These are phyloP conservation scores for Ambrosia artemisiifolia DNA, from an alignment of 129 eudicot genomes.

Conservation along the genomic window DNA sequence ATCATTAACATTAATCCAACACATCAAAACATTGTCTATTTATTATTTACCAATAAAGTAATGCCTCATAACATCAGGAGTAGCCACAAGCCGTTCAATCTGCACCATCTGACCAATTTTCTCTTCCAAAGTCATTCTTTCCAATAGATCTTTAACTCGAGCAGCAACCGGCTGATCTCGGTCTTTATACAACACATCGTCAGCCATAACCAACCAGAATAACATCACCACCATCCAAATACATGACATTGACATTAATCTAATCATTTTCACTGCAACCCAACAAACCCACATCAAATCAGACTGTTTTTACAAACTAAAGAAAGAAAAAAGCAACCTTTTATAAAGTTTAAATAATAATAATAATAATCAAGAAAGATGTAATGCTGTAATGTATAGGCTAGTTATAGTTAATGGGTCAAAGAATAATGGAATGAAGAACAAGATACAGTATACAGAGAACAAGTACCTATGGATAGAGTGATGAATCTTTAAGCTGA, in stretches of 20 bases:
- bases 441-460: not conserved
- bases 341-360: too few relatives aligned
- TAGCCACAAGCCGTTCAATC: conserved; percentile 47
- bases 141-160: conserved; percentile 46
- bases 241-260: conserved; percentile 6
- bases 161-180: conserved; percentile 43
- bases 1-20: not conserved
- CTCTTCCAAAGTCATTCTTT: conserved; percentile 53
- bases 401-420: not conserved
- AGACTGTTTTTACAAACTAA: not conserved
- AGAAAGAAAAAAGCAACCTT: not conserved
- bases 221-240: conserved; percentile 29
- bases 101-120: conserved; percentile 70
- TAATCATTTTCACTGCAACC: conserved; percentile 24
- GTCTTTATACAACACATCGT: conserved; percentile 45
- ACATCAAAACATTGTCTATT: not conserved
- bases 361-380: not conserved
- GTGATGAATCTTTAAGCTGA: not conserved
- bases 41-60: conserved; percentile 45
- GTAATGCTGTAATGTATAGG: conserved; percentile 11
- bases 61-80: conserved; percentile 44
- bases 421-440: not conserved
- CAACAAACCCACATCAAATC: not conserved
- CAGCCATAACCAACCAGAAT: conserved; percentile 27
- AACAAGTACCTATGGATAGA: not conserved